A percentile compares a stretch with the other conserved stretches of the same genome.
phyloP scores from a whole-genome alignment of 345 rosid genomes.

The Lepidium aucheri region DNA sequence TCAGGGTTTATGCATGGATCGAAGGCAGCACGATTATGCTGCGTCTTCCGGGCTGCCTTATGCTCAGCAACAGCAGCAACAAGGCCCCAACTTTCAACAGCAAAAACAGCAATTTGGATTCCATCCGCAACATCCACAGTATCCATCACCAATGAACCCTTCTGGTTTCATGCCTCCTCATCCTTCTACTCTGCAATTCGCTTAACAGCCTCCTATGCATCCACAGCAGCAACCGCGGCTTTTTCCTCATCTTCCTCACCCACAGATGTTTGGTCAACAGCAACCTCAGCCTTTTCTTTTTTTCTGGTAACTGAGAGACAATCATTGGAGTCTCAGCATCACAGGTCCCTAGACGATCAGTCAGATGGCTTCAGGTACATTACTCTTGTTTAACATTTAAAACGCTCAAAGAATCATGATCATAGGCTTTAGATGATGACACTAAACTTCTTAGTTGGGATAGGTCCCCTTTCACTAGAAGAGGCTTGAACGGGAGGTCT shows the following conservation, averaged over 20 bases:
- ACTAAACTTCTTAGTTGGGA: neutral
- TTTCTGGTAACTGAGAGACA: slow-evolving; percentile 29
- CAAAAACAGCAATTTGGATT: slow-evolving; percentile 68
- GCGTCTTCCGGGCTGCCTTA: slow-evolving; percentile 71
- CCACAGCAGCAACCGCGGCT: slow-evolving; percentile 33
- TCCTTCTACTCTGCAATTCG: slow-evolving; percentile 76
- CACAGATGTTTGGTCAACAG: slow-evolving; percentile 70
- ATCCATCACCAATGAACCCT: slow-evolving; percentile 41
- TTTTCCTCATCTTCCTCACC: slow-evolving; percentile 49
- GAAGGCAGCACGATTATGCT: slow-evolving; percentile 40
- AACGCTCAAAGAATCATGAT: neutral
- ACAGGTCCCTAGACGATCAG: slow-evolving; percentile 40
- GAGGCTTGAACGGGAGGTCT: slow-evolving; percentile 40
- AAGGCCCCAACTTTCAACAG: slow-evolving; percentile 58
- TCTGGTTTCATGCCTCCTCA: slow-evolving; percentile 66
- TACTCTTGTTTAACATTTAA: neutral
- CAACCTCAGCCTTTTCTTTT: slow-evolving; percentile 50
- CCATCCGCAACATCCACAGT: slow-evolving; percentile 78
- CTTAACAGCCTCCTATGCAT: slow-evolving; percentile 70
- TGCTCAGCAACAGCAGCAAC: slow-evolving; percentile 69
- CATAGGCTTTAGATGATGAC: neutral
- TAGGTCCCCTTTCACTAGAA: slow-evolving; percentile 67
- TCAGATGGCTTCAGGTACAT: slow-evolving; percentile 40
- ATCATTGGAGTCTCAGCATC: slow-evolving; percentile 33
- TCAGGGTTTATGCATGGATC: slow-evolving; percentile 27